Conservation (phyloP, 2,329 filamentous ascomycete genomes). For the Colletotrichum lentis region DNA sequence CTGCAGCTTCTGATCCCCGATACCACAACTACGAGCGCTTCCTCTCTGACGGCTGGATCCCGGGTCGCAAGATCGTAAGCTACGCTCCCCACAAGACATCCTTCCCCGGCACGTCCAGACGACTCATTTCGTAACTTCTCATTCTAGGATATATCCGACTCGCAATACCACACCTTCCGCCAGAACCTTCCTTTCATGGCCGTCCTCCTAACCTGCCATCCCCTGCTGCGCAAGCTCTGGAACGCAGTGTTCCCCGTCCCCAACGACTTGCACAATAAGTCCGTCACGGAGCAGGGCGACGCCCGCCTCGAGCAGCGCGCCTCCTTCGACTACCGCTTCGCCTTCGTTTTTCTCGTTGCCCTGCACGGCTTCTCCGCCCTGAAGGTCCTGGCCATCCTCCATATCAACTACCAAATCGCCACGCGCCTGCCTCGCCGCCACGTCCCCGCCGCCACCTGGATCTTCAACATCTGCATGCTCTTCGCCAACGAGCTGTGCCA, state of each 20-base stretch:
- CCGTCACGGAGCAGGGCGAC: slow-evolving; percentile 56
- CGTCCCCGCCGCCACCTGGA: slow-evolving; percentile 82
- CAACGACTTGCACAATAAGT: slow-evolving; percentile 42
- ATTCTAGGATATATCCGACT: slow-evolving; percentile 83
- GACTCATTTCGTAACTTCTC: too few species aligned
- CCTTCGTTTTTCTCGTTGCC: slow-evolving; percentile 76
- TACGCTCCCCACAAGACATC: not conserved
- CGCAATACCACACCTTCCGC: slow-evolving; percentile 86
- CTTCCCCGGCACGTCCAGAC: slow-evolving; percentile 24
- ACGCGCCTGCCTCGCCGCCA: slow-evolving; percentile 74
- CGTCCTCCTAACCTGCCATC: slow-evolving; percentile 78
- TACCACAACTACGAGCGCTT: slow-evolving; percentile 77
- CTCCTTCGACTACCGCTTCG: slow-evolving; percentile 85
- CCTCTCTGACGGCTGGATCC: slow-evolving; percentile 87
- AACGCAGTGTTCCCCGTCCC: slow-evolving; percentile 60
- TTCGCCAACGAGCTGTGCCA: slow-evolving; percentile 88
- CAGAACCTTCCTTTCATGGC: slow-evolving; percentile 84
- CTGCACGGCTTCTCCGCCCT: slow-evolving; percentile 86
- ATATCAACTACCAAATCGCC: slow-evolving; percentile 81
- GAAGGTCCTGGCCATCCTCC: slow-evolving; percentile 84
- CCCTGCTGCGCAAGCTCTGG: slow-evolving; percentile 77
- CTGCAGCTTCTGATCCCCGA: slow-evolving; percentile 77
- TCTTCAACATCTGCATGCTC: slow-evolving; percentile 84
- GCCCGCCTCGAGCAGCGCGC: slow-evolving; percentile 73
- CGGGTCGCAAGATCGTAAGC: slow-evolving; percentile 84